These are phyloP conservation scores for Scedosporium dehoogii DNA, from an alignment of 2,329 filamentous ascomycete genomes.

Conservation along the genomic window DNA sequence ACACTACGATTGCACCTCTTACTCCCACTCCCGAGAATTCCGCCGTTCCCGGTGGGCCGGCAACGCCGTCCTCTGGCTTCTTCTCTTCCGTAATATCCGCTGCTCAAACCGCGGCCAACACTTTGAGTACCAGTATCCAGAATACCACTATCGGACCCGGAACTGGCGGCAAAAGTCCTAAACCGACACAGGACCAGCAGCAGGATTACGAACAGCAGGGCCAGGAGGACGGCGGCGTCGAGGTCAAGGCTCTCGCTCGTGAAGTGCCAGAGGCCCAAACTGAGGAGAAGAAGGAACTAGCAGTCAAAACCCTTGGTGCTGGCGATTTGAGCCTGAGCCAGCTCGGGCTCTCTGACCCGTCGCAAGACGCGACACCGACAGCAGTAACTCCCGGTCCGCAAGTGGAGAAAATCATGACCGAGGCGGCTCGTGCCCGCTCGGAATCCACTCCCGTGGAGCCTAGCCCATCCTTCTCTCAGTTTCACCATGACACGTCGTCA, in stretches of 20 bases:
- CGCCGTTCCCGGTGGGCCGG: neutral
- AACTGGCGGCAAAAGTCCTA: neutral
- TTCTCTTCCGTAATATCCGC: slow-evolving; percentile 90
- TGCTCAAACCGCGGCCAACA: slow-evolving; percentile 81
- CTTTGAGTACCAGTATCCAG: slow-evolving; percentile 62
- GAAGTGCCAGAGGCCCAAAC: slow-evolving; percentile 22
- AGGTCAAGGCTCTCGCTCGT: slow-evolving; percentile 33
- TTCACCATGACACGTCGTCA: slow-evolving; percentile 14
- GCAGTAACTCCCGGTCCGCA: neutral
- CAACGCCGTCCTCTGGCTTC: slow-evolving; percentile 45
- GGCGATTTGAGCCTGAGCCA: slow-evolving; percentile 86
- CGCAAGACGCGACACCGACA: neutral
- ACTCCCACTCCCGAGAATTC: slow-evolving; percentile 61
- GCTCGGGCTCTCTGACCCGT: slow-evolving; percentile 62
- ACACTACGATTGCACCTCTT: slow-evolving; percentile 58
- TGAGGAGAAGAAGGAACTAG: slow-evolving; percentile 56
- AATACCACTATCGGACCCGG: slow-evolving; percentile 49
- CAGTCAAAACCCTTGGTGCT: slow-evolving; percentile 79
- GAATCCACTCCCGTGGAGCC: slow-evolving; percentile 48
- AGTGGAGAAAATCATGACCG: slow-evolving; percentile 21
- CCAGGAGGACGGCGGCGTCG: slow-evolving; percentile 16
- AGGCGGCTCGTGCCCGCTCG: slow-evolving; percentile 40
- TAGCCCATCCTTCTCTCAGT: slow-evolving; percentile 16
- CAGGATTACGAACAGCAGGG: neutral
- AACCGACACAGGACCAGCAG: neutral